Conservation (phyloP, 2,329 filamentous ascomycete species). For the Sporothrix inflata region DNA sequence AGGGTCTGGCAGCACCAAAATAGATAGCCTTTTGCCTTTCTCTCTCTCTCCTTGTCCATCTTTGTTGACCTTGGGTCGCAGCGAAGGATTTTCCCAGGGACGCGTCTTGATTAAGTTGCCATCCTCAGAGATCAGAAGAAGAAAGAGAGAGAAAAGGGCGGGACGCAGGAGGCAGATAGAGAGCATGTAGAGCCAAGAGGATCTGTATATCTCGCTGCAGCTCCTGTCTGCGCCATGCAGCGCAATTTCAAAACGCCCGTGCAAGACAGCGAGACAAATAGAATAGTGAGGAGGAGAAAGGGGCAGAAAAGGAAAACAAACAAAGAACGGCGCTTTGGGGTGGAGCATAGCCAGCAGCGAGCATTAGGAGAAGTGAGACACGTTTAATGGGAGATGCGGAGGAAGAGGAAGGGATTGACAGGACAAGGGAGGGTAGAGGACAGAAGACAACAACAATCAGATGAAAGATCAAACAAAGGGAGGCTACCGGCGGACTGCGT, state of each 20-base stretch:
- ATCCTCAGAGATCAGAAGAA: background rate
- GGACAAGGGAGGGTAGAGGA: background rate
- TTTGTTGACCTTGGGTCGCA: constrained; percentile 14
- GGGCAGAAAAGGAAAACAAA: background rate
- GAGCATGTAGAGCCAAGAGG: background rate
- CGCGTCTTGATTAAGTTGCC: constrained; percentile 3
- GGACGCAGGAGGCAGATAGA: background rate
- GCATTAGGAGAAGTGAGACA: constrained; percentile 16
- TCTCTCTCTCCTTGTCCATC: background rate
- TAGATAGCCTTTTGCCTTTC: background rate
- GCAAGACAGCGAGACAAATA: background rate
- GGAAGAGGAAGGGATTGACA: background rate
- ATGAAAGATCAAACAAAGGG: background rate
- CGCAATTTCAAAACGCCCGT: background rate
- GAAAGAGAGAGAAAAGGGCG: background rate
- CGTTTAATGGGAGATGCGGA: background rate
- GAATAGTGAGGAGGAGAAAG: background rate
- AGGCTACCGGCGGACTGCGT: background rate
- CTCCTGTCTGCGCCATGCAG: background rate
- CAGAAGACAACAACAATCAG: background rate
- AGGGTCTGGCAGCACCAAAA: constrained; percentile 18
- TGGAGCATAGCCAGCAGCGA: background rate
- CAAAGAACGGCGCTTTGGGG: background rate
- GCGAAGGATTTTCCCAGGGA: constrained; percentile 18
- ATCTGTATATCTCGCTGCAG: background rate